Evolutionary conservation across 192 early-diverging fungal genomes (phyloP), one percentile per base, ranked within the genome.

Genomic region (Backusella australiensis): DNA sequence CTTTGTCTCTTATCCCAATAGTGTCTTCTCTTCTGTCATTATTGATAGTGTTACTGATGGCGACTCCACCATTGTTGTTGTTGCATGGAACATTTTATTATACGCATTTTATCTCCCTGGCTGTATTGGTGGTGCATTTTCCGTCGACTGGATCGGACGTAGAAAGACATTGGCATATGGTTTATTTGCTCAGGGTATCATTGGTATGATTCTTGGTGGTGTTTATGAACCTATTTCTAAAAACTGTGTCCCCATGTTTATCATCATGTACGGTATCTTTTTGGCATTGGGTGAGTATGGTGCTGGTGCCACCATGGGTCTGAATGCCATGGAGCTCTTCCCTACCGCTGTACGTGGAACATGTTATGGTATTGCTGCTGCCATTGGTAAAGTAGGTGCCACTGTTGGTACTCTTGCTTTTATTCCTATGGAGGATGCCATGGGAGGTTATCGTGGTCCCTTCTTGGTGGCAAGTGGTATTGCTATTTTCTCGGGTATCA

Each of bases 101-200:
- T 82, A 83, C 72, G 72, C 75, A 7, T 89, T 90, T 75, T 90
- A 85, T 68, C 78, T 90, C 4, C 89, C 89, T 34, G 89, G 89
- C 6, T 80, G 79, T 66, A 76, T 90, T 42, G 63, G 68, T 14
- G 88, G 89, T 53, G 88, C 89, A 34, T 78, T 80, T 39, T 69
- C 76, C 12, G 79, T 85, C 2, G 89, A 90, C 53, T 72, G 44
- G 63, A 83, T 90, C 46, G 89, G 89, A 32, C 88, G 89, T 34
- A 83, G 84, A 67, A 82, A 80, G 46, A 88, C 86, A 35, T 87
- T 90, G 88, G 69, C 83, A 0, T 46, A 82, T 32, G 89, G 89
- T 41, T 90, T 90, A 78, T 59, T 89, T 26, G 53, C 73, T 4
- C 83, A 85, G 53, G 86, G 86, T 4, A 70, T 86, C 19, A 68